Evolutionary conservation across 306 rosid genomes (phyloP), one percentile per base, ranked within the genome.

Genomic region (Vigna hirtella): DNA sequence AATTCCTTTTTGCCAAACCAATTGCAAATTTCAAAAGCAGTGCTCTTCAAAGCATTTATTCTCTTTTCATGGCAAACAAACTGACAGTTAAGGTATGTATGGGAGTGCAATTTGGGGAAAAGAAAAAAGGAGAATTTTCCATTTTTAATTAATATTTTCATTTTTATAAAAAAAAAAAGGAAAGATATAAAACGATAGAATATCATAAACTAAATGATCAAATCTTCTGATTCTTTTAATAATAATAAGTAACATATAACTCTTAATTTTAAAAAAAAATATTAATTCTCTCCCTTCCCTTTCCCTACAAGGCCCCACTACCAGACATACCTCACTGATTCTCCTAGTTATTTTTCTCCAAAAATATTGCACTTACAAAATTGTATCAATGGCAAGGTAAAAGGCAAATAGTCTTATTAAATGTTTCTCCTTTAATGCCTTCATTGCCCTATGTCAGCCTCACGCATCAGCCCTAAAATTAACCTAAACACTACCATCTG

Each of bases 401-500:
- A 58, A 43, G 49, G 34, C 43, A 70, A 70, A 66, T 47, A 48
- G 47, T 68, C 42, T 57, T 20, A 40, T 40, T 40, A 15, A 66
- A 56, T 47, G 66, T 18, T 61, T 42, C 45, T 59, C 67, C 73
- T 61, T 61, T 53, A 51, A 47, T 48, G 17, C 53, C 17, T 69
- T 24, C 30, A 55, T 58, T 69, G 58, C 50, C 42, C 16, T 13
- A 22, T 38, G 18, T 18, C 49, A 38, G 13, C 24, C 59, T 69
- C 13, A 70, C 58, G 62, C 13, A 75, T 62, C 26, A 74, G 20
- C 62, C 59, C 24, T 4, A 64, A 67, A 52, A 78, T 48, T 50
- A 14, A 69, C 28, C 17, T 36, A 65, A 59, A 22, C n/a, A 72
- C 52, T 55, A 38, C 67, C 58, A 77, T 22, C 50, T 55, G 55